A percentile compares a stretch with the other conserved stretches of the same genome.
Evolutionary conservation across 1,139 yeast genomes (phyloP).

Genomic region (Meyerozyma smithsonii): DNA sequence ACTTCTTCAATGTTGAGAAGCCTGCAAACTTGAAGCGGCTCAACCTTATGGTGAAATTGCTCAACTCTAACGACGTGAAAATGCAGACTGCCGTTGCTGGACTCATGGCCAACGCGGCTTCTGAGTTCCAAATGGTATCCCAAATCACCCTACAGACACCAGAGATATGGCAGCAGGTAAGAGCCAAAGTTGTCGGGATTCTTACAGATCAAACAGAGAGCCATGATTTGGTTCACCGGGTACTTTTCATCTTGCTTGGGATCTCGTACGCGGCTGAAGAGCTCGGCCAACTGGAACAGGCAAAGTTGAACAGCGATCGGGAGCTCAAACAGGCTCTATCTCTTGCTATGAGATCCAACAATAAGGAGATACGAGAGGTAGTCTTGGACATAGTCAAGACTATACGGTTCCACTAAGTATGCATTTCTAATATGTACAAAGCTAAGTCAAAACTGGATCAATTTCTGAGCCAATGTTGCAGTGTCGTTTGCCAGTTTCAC

Average conservation of each 20-base stretch:
- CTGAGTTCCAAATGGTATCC: constrained; percentile 44
- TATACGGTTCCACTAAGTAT: constrained; percentile 9
- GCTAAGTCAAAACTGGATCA: constrained; percentile 29
- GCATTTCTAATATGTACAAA: background rate
- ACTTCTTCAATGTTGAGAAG: constrained; percentile 43
- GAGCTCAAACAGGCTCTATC: constrained; percentile 18
- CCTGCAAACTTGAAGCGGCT: constrained; percentile 28
- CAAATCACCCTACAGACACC: constrained; percentile 23
- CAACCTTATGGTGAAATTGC: constrained; percentile 31
- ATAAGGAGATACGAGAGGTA: constrained; percentile 17
- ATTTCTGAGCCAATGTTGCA: constrained; percentile 24
- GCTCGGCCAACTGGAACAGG: constrained; percentile 6
- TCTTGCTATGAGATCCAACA: constrained; percentile 11
- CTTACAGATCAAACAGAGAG: constrained; percentile 24
- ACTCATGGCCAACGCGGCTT: constrained; percentile 45
- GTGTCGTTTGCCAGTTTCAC: constrained; percentile 22
- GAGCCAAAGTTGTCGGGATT: constrained; percentile 19
- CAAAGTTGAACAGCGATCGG: constrained; percentile 10
- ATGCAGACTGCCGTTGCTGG: constrained; percentile 43
- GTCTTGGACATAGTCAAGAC: constrained; percentile 19
- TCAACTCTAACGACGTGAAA: constrained; percentile 31
- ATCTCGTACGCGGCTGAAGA: constrained; percentile 22
- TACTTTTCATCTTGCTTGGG: constrained; percentile 29
- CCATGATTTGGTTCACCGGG: constrained; percentile 31
- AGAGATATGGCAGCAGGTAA: constrained; percentile 21